Conservation (phyloP, 2,329 filamentous ascomycete species). For the Triangularia verruculosa region DNA sequence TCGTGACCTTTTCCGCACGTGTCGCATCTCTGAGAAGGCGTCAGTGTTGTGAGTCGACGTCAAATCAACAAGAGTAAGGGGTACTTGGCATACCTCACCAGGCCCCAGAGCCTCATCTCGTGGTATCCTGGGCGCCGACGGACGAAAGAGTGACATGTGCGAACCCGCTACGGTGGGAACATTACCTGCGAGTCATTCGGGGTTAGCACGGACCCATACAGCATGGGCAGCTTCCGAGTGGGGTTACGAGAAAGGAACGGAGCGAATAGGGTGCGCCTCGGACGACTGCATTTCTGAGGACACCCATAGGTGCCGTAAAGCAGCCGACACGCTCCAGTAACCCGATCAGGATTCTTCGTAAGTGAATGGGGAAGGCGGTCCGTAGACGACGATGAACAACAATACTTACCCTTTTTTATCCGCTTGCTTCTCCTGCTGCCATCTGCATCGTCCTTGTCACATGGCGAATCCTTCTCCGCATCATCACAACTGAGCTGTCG, state of each 20-base stretch:
- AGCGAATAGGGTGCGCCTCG: not conserved
- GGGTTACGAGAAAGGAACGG: constrained; percentile 12
- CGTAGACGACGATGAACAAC: too few relatives aligned
- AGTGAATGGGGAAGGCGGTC: too few relatives aligned
- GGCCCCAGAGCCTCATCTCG: constrained; percentile 49
- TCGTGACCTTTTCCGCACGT: constrained; percentile 73
- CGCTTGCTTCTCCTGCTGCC: constrained; percentile 85
- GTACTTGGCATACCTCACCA: constrained; percentile 39
- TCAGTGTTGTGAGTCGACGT: constrained; percentile 9
- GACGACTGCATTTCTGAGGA: constrained; percentile 1
- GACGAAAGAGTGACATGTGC: constrained; percentile 92
- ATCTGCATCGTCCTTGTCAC: constrained; percentile 58
- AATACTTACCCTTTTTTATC: constrained; percentile 74
- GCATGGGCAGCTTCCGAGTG: constrained; percentile 29
- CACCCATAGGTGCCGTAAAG: not conserved
- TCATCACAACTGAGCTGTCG: constrained; percentile 67
- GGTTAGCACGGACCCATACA: constrained; percentile 34
- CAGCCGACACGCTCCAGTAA: too few relatives aligned
- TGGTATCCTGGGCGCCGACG: constrained; percentile 66
- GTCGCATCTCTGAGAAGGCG: constrained; percentile 67
- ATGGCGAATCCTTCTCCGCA: constrained; percentile 48
- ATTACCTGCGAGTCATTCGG: constrained; percentile 44
- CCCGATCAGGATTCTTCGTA: too few relatives aligned
- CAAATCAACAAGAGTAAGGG: not conserved
- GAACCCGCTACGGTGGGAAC: constrained; percentile 89